These are phyloP conservation scores for Talaromyces sp. DNA, from an alignment of 2,329 filamentous ascomycete species.

Conservation along the genomic window DNA sequence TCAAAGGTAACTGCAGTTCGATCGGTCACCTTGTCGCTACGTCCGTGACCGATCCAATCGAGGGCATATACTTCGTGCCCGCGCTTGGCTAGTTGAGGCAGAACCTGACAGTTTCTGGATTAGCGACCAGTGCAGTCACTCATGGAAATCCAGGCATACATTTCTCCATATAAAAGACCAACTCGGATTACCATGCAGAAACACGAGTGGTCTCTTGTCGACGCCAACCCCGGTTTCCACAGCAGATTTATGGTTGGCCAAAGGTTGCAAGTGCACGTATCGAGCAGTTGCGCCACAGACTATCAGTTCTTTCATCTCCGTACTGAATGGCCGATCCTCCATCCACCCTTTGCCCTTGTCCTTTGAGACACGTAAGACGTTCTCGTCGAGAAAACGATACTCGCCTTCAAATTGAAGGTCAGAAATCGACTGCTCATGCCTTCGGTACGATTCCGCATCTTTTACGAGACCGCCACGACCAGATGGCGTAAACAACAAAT, in stretches of 20 bases:
- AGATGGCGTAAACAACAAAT: background rate
- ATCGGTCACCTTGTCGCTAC: background rate
- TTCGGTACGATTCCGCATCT: background rate
- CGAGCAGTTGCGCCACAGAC: background rate
- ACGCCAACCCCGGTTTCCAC: background rate
- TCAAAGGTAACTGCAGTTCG: background rate
- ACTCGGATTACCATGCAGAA: background rate
- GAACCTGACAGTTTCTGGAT: background rate
- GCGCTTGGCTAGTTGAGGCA: background rate
- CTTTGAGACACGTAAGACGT: background rate
- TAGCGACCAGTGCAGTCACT: background rate
- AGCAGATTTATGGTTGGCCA: background rate
- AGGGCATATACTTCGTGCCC: background rate
- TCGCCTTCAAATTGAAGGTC: background rate
- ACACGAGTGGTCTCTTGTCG: background rate
- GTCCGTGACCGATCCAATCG: background rate
- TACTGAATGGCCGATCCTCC: background rate
- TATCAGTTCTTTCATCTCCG: background rate
- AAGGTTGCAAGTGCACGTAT: background rate
- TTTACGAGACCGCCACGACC: background rate
- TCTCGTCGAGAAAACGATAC: background rate
- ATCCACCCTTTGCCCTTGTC: background rate
- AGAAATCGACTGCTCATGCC: background rate
- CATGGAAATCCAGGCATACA: background rate
- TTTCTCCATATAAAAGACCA: background rate